Evolutionary conservation across 179 eudicot species (phyloP).

Genomic region (Silene vulgaris): DNA sequence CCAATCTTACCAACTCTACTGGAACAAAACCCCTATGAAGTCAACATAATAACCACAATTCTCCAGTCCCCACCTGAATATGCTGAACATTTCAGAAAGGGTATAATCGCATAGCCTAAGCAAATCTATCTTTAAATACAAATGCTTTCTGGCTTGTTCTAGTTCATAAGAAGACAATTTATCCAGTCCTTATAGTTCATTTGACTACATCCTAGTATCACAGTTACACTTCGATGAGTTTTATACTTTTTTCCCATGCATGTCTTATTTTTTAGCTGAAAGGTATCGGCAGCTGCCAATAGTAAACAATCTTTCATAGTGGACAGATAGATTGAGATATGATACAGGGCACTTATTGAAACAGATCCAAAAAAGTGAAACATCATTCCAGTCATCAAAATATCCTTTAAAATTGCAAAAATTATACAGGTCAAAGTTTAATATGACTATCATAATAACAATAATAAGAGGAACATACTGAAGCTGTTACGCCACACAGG

Average conservation of each 20-base stretch:
- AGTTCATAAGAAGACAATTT: not conserved
- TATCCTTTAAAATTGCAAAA: not conserved
- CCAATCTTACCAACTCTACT: not conserved
- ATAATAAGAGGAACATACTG: constrained; percentile 40
- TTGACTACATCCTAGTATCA: not conserved
- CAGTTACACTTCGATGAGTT: not conserved
- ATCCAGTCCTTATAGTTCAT: not conserved
- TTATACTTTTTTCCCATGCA: not conserved
- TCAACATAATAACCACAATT: not conserved
- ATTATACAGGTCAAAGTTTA: not conserved
- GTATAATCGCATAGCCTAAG: not conserved
- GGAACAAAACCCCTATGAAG: not conserved
- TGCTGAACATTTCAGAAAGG: not conserved
- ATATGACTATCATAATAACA: not conserved
- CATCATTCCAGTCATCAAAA: not conserved
- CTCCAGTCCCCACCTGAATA: constrained; percentile 1
- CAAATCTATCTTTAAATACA: not conserved
- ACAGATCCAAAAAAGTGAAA: not conserved
- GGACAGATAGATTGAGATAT: not conserved
- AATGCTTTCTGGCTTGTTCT: not conserved
- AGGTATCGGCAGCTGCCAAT: not conserved
- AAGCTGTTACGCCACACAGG: constrained; percentile 70
- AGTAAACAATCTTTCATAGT: not conserved
- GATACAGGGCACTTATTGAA: not conserved
- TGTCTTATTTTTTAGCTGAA: not conserved